Evolutionary conservation across 2,329 filamentous ascomycete species (phyloP), one percentile per base, ranked within the genome.

Genomic region (Fusarium sp.): DNA sequence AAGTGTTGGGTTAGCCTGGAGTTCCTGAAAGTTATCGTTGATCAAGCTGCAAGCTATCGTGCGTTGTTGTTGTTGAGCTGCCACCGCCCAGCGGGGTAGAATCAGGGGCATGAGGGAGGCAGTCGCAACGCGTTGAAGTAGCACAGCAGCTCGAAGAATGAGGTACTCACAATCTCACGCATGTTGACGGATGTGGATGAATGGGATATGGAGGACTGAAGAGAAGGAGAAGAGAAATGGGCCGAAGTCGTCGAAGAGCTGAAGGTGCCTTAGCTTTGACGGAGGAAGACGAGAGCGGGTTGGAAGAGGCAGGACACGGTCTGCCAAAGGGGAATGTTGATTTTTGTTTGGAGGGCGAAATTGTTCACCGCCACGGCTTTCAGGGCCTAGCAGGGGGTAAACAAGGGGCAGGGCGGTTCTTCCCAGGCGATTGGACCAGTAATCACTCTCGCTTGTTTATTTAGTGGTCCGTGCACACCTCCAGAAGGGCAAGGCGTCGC

Each of bases 111-210:
- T 26, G 28, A 34, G 40, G 31, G 34, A 56, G 44, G 53, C 46
- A 48, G 50, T 44, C 51, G 22, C 51, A 53, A 44, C 55, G 52
- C 48, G 52, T 58, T 40, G 52, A 28, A 49, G 36, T 33, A 50
- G 26, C 60, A 59, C 42, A 61, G 8, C 48, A 64, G 57, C 61
- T 54, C 52, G 42, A 49, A 63, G 58, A 69, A 57, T 60, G 63
- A 63, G 51, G 48, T 43, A 89, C 88, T 82, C 83, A 91, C 89
- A 83, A 91, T 91, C 83, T 91, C 88, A 86, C 88, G 88, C 88
- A 91, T 91, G 74, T 81, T 89, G 82, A 78, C 74, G 75, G 69
- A 72, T 74, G 66, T 68, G 63, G 69, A 74, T 61, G 72, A 72
- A 61, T 60, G 42, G 43, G 39, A 66, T 67, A 73, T 56, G 72